phyloP scores from a whole-genome alignment of 1,139 yeast genomes.

The Nadsonia starkeyi-henricii region DNA sequence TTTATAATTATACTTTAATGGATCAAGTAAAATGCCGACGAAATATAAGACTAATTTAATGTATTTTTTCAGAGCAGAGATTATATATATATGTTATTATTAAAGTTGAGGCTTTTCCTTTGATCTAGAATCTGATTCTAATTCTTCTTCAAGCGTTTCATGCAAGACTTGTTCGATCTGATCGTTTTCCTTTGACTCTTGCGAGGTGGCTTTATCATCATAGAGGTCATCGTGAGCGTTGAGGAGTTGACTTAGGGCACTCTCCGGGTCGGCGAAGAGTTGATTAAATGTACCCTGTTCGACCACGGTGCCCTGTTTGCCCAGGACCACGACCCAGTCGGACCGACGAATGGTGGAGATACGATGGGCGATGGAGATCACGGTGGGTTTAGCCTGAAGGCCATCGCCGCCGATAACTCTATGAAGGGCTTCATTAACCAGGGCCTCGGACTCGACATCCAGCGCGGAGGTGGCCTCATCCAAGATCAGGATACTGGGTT shows the following conservation, averaged over 20 bases:
- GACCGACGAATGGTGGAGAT: conserved; percentile 78
- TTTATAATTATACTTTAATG: no score
- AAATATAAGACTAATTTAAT: no score
- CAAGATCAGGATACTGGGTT: conserved; percentile 54
- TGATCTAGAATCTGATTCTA: no score
- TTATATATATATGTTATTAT: no score
- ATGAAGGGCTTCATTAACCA: conserved; percentile 54
- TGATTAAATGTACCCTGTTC: conserved; percentile 68
- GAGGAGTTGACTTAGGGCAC: conserved; percentile 58
- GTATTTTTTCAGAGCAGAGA: no score
- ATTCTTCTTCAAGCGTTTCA: background rate
- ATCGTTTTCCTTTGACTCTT: background rate
- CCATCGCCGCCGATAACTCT: conserved; percentile 42
- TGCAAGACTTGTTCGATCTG: background rate
- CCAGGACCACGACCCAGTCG: conserved; percentile 68
- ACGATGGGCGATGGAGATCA: conserved; percentile 87
- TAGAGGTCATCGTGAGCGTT: conserved; percentile 24
- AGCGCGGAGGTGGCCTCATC: conserved; percentile 79
- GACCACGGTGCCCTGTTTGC: conserved; percentile 62
- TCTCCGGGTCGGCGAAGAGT: conserved; percentile 44
- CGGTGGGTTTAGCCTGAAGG: conserved; percentile 37
- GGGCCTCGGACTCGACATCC: conserved; percentile 77
- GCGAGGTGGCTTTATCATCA: background rate
- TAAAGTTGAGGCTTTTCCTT: no score
- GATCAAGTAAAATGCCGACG: no score